Percentiles rank a stretch among this genome's conserved stretches.
Evolutionary conservation across 306 rosid species (phyloP).

Genomic region (Citrullus colocynthis): DNA sequence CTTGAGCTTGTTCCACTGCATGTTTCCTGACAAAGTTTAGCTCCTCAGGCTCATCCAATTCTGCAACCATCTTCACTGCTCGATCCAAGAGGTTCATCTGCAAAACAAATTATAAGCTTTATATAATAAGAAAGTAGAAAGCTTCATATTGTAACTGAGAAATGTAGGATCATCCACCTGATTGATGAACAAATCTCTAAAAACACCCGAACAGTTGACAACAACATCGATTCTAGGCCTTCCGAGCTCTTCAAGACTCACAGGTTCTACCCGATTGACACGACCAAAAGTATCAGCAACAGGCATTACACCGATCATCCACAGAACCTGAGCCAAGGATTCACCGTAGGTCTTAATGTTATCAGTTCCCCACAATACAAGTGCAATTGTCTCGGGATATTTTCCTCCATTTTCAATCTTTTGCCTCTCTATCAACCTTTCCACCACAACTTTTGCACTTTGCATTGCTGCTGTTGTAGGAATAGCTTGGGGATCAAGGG

Average conservation of each 20-base stretch:
- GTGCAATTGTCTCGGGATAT: slow-evolving; percentile 89
- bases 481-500: slow-evolving; percentile 86
- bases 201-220: slow-evolving; percentile 95
- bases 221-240: slow-evolving; percentile 98
- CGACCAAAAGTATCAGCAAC: slow-evolving; percentile 76
- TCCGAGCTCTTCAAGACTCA: slow-evolving; percentile 89
- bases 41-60: slow-evolving; percentile 79
- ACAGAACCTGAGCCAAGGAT: slow-evolving; percentile 88
- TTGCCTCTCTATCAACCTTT: slow-evolving; percentile 51
- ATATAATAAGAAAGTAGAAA: not conserved
- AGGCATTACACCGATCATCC: slow-evolving; percentile 94
- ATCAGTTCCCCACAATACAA: slow-evolving; percentile 97
- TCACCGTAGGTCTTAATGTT: slow-evolving; percentile 97
- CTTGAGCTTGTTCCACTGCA: slow-evolving; percentile 75
- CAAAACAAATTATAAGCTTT: not conserved
- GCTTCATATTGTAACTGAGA: not conserved
- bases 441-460: slow-evolving; percentile 58
- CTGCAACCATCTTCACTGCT: slow-evolving; percentile 97
- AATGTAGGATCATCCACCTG: slow-evolving; percentile 41
- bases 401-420: slow-evolving; percentile 49
- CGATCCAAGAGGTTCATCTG: slow-evolving; percentile 97
- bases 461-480: slow-evolving; percentile 93
- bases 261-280: slow-evolving; percentile 76
- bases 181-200: slow-evolving; percentile 96
- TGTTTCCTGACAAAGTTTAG: slow-evolving; percentile 80